A percentile compares a stretch with the other conserved stretches of the same genome.
phyloP scores from a whole-genome alignment of 352 stramenopile genomes.

The Phytophthora boehmeriae region DNA sequence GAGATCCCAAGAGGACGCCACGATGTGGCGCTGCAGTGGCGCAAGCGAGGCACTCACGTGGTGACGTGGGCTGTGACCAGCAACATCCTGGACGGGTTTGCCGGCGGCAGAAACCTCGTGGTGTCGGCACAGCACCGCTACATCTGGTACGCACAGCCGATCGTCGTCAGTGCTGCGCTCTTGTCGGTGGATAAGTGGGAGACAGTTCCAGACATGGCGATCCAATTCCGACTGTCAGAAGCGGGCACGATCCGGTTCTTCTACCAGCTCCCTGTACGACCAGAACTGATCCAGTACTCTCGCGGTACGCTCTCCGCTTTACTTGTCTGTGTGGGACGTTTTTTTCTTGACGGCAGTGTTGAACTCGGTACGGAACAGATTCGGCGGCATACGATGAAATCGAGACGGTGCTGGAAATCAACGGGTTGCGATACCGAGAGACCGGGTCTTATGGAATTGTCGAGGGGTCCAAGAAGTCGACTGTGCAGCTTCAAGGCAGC shows the following conservation, averaged over 20 bases:
- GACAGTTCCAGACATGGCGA: conserved; percentile 52
- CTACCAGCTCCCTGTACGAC: conserved; percentile 74
- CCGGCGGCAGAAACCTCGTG: conserved; percentile 58
- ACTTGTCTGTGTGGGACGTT: not conserved
- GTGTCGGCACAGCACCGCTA: conserved; percentile 74
- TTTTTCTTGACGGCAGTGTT: not conserved
- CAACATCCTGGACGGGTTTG: conserved; percentile 70
- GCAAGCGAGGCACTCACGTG: conserved; percentile 58
- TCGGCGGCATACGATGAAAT: conserved; percentile 60
- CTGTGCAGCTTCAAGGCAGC: conserved; percentile 60
- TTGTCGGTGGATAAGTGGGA: conserved; percentile 63
- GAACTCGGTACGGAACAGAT: conserved; percentile 34
- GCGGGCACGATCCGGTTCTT: conserved; percentile 63
- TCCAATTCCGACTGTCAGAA: conserved; percentile 58
- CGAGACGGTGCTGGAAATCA: conserved; percentile 65
- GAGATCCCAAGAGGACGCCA: conserved; percentile 59
- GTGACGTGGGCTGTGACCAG: conserved; percentile 65
- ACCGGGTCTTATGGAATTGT: conserved; percentile 70
- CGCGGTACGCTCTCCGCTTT: conserved; percentile 44
- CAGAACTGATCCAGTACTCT: conserved; percentile 54
- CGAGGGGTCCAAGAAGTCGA: conserved; percentile 57
- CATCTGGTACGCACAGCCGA: conserved; percentile 71
- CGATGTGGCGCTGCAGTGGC: conserved; percentile 67
- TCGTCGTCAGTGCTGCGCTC: conserved; percentile 38
- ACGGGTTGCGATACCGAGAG: conserved; percentile 70